Percentiles rank a stretch among this genome's conserved stretches.
Evolutionary conservation across 805 yeast genomes (phyloP).

Genomic region (Starmerella stigmatis): DNA sequence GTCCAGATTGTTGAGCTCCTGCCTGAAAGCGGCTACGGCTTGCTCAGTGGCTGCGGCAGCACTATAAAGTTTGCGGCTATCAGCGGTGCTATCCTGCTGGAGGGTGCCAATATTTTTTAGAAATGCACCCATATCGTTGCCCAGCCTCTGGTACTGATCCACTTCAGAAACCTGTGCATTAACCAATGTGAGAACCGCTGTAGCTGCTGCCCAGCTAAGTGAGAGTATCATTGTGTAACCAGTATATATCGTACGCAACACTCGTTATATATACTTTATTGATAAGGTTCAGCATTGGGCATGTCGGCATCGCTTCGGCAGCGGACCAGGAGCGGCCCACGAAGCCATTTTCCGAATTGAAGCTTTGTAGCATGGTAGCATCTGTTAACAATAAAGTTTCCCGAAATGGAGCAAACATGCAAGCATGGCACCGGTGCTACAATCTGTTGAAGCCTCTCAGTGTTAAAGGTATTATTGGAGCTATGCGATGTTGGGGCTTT

Average conservation of each 20-base stretch:
- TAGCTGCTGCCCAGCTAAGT: neutral
- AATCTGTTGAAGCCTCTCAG: too few relatives aligned
- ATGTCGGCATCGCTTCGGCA: neutral
- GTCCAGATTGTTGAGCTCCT: slow-evolving; percentile 13
- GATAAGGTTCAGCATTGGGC: neutral
- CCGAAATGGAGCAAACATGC: too few relatives aligned
- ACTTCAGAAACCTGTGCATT: slow-evolving; percentile 10
- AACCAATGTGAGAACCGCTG: slow-evolving; percentile 2
- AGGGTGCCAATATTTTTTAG: slow-evolving; percentile 62
- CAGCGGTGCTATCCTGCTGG: slow-evolving; percentile 9
- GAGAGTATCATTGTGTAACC: too few relatives aligned
- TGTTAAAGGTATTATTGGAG: too few relatives aligned
- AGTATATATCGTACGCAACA: too few relatives aligned
- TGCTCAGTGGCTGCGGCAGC: slow-evolving; percentile 13
- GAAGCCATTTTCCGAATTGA: neutral
- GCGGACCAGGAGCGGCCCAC: too few relatives aligned
- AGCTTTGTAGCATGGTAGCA: neutral
- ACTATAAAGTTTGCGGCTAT: slow-evolving; percentile 7
- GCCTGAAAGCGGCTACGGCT: slow-evolving; percentile 16
- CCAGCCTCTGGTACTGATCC: slow-evolving; percentile 38
- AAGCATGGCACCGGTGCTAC: too few relatives aligned
- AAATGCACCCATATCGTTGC: slow-evolving; percentile 57
- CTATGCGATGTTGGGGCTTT: too few relatives aligned
- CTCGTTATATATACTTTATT: neutral
- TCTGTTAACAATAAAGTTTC: neutral